Conservation (phyloP, 768 basidiomycete genomes). For the Leccinum pellstonianum region DNA sequence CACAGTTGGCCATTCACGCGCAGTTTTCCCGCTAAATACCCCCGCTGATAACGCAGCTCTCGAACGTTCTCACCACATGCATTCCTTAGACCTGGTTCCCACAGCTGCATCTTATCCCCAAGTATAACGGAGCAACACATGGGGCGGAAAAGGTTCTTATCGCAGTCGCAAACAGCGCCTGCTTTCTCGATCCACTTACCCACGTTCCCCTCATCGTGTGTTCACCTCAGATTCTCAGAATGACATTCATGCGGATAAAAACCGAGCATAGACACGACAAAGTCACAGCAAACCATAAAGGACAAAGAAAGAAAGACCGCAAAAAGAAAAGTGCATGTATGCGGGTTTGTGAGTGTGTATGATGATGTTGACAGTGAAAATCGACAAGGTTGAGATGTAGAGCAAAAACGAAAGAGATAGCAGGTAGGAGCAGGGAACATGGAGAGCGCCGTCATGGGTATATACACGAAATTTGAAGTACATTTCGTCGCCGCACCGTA, state of each 20-base stretch:
- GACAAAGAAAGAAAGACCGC: background rate
- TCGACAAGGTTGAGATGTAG: constrained; percentile 10
- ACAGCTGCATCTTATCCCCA: background rate
- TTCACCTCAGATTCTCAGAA: background rate
- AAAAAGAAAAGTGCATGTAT: constrained; percentile 17
- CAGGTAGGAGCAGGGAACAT: background rate
- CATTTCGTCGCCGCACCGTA: constrained; percentile 4
- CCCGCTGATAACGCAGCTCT: background rate
- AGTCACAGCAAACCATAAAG: background rate
- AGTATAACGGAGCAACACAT: background rate
- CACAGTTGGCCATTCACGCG: background rate
- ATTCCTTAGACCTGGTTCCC: background rate
- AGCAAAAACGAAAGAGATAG: constrained; percentile 10
- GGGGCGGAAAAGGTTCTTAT: background rate
- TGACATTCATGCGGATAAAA: constrained; percentile 2
- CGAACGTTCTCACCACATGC: background rate
- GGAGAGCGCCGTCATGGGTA: constrained; percentile 13
- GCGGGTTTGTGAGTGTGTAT: constrained; percentile 2
- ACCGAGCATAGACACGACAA: background rate
- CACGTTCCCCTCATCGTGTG: background rate
- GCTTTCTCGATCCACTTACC: background rate
- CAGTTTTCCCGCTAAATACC: background rate
- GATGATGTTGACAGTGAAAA: background rate
- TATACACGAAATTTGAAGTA: constrained; percentile 14
- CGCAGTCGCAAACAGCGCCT: background rate